Conservation (phyloP, 2,329 filamentous ascomycete species). For the Onygenales sp. region DNA sequence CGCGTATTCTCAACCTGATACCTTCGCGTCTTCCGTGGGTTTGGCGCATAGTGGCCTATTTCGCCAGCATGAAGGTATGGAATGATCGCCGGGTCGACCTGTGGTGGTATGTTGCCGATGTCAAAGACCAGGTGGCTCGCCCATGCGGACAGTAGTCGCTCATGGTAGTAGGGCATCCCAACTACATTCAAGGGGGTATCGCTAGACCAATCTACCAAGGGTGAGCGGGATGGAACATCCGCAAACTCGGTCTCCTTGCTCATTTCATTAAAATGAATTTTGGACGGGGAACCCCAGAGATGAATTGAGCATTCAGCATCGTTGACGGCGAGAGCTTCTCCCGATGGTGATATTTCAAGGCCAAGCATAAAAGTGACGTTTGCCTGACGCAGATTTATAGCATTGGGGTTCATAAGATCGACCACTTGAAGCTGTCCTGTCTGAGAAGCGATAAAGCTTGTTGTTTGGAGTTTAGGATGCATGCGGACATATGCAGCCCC, state of each 20-base stretch:
- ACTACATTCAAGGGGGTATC: conserved; percentile 76
- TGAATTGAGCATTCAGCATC: conserved; percentile 72
- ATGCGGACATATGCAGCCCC: conserved; percentile 92
- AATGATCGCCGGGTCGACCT: conserved; percentile 62
- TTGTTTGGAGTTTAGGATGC: conserved; percentile 92
- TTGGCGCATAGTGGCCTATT: conserved; percentile 68
- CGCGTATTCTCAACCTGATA: conserved; percentile 79
- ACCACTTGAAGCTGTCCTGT: conserved; percentile 91
- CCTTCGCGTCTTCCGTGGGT: conserved; percentile 60
- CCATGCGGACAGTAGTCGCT: conserved; percentile 80
- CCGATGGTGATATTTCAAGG: conserved; percentile 79
- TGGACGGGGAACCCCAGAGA: conserved; percentile 78
- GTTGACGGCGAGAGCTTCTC: conserved; percentile 72
- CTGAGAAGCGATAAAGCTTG: conserved; percentile 85
- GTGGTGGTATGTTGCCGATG: conserved; percentile 69
- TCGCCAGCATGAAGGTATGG: conserved; percentile 60
- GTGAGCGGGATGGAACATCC: conserved; percentile 54
- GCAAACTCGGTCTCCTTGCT: conserved; percentile 69
- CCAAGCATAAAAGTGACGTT: conserved; percentile 69
- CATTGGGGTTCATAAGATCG: conserved; percentile 87
- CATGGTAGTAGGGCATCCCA: conserved; percentile 89
- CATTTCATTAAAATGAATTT: conserved; percentile 78
- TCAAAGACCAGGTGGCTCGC: conserved; percentile 76
- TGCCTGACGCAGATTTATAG: conserved; percentile 73
- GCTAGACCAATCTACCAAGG: conserved; percentile 57